phyloP scores from a whole-genome alignment of 2,329 filamentous ascomycete genomes.

The Thielaviopsis populi region DNA sequence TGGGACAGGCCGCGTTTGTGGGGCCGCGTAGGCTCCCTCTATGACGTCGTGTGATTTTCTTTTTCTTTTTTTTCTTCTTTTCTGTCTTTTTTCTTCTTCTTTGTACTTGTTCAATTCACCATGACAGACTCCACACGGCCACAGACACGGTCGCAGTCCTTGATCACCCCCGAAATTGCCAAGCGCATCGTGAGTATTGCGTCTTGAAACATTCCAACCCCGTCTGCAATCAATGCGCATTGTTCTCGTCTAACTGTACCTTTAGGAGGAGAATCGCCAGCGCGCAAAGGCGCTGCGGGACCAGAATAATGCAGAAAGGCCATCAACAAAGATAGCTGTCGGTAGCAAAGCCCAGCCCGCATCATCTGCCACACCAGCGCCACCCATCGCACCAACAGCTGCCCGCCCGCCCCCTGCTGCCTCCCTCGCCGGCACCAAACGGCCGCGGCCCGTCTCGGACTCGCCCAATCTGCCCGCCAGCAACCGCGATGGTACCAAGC shows the following conservation, averaged over 20 bases:
- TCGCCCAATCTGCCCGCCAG: slow-evolving; percentile 34
- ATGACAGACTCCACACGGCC: slow-evolving; percentile 5
- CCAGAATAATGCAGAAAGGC: slow-evolving; percentile 42
- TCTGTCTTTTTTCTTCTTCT: background rate
- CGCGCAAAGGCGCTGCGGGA: slow-evolving; percentile 77
- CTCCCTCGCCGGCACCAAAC: slow-evolving; percentile 7
- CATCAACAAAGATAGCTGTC: background rate
- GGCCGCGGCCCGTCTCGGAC: background rate
- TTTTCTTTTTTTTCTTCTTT: too few relatives aligned
- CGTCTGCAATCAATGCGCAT: slow-evolving; percentile 15
- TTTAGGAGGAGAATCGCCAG: slow-evolving; percentile 70
- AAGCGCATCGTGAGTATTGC: slow-evolving; percentile 36
- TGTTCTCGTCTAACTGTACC: background rate
- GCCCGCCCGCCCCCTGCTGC: slow-evolving; percentile 36
- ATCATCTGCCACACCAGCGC: background rate
- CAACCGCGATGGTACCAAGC: slow-evolving; percentile 35
- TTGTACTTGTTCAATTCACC: background rate
- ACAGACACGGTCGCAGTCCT: slow-evolving; percentile 5
- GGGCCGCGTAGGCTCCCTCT: background rate
- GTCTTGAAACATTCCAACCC: slow-evolving; percentile 8
- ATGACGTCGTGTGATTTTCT: background rate
- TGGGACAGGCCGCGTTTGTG: background rate
- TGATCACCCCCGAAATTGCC: slow-evolving; percentile 36
- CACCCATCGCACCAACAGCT: background rate
- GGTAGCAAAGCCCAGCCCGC: background rate